A percentile compares a stretch with the other conserved stretches of the same genome.
These are phyloP conservation scores for Tulasnella sp. DNA, from an alignment of 768 basidiomycete species.

Conservation along the genomic window DNA sequence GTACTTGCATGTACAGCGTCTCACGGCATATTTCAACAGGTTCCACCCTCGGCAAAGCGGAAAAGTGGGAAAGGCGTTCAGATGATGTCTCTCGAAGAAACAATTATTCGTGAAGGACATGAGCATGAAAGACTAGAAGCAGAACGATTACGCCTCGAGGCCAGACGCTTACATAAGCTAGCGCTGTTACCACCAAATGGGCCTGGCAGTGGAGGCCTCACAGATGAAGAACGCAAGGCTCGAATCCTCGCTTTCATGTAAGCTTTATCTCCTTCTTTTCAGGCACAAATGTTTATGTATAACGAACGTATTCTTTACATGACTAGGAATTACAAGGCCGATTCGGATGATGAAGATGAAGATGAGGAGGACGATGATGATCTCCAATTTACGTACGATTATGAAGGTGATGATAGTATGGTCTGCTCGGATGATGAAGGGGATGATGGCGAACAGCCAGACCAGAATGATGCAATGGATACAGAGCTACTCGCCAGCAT, in stretches of 20 bases:
- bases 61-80: background rate
- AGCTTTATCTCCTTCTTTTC: background rate
- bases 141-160: slow-evolving; percentile 1
- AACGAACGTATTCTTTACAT: background rate
- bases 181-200: slow-evolving; percentile 4
- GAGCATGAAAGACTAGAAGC: slow-evolving; percentile 4
- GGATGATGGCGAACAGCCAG: slow-evolving; percentile 3
- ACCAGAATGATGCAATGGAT: slow-evolving; percentile 1
- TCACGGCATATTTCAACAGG: background rate
- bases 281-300: too few relatives aligned
- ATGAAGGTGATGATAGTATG: slow-evolving; percentile 1
- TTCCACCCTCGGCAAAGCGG: slow-evolving; percentile 2
- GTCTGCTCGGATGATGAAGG: too few relatives aligned
- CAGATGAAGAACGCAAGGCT: slow-evolving; percentile 2
- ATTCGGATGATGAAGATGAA: slow-evolving; percentile 12
- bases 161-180: background rate
- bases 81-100: slow-evolving; percentile 8
- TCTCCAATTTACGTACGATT: background rate
- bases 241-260: slow-evolving; percentile 14
- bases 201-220: background rate
- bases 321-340: slow-evolving; percentile 12
- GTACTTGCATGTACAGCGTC: background rate
- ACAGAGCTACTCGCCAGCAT: slow-evolving; percentile 1
- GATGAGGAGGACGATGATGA: slow-evolving; percentile 5
- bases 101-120: background rate